phyloP scores from a whole-genome alignment of 2,329 filamentous ascomycete species.

The Sarocladium brachiariae region DNA sequence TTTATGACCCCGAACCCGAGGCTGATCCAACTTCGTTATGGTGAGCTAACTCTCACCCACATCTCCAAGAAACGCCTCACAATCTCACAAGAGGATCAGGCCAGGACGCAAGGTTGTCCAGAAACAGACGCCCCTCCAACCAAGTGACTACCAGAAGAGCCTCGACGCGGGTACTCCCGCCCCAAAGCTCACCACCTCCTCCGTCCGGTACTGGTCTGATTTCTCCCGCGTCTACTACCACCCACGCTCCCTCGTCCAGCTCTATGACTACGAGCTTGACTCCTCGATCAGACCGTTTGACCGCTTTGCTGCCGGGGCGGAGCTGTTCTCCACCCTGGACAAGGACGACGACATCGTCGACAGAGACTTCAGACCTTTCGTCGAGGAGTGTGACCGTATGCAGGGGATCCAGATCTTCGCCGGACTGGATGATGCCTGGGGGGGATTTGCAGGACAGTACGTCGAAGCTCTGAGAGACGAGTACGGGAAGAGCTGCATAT shows the following conservation, averaged over 20 bases:
- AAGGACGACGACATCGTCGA: conserved; percentile 82
- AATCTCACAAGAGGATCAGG: not conserved
- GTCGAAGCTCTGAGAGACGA: conserved; percentile 79
- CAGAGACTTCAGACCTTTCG: conserved; percentile 80
- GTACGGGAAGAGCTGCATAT: conserved; percentile 79
- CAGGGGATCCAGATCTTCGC: conserved; percentile 78
- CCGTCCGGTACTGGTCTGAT: conserved; percentile 94
- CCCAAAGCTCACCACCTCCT: conserved; percentile 57
- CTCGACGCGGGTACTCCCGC: conserved; percentile 67
- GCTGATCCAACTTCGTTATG: conserved; percentile 25
- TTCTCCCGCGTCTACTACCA: conserved; percentile 92
- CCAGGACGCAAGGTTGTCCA: conserved; percentile 46
- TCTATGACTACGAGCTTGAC: conserved; percentile 81
- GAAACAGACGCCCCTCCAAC: conserved; percentile 58
- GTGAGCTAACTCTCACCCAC: conserved; percentile 18
- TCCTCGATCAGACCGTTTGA: conserved; percentile 80
- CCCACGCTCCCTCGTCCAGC: conserved; percentile 76
- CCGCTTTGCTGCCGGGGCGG: conserved; percentile 77
- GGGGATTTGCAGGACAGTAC: conserved; percentile 67
- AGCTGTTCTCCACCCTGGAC: conserved; percentile 67
- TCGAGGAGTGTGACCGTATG: conserved; percentile 88
- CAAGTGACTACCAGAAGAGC: conserved; percentile 70
- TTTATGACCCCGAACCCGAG: conserved; percentile 59
- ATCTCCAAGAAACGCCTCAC: not conserved
- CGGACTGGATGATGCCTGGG: conserved; percentile 72